These are phyloP conservation scores for Tricholoma sp. DNA, from an alignment of 768 basidiomycete genomes.

Conservation along the genomic window DNA sequence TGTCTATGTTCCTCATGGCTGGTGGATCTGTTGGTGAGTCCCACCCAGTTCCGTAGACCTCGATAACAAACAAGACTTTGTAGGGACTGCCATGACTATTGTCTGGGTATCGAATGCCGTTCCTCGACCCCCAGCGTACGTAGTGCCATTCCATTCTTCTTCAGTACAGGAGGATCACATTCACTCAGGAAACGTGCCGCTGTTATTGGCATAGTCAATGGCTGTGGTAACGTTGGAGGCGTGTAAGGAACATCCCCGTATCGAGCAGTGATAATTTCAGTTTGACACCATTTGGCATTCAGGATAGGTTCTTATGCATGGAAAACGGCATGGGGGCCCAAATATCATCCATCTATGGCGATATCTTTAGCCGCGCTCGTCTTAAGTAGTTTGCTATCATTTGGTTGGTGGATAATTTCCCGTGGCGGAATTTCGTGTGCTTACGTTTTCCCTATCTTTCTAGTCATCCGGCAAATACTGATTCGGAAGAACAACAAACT, in stretches of 20 bases:
- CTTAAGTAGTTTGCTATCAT: slow-evolving; percentile 17
- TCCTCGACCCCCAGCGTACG: slow-evolving; percentile 54
- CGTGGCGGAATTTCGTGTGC: too few relatives aligned
- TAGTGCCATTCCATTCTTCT: not conserved
- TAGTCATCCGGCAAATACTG: too few relatives aligned
- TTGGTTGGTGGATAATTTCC: too few relatives aligned
- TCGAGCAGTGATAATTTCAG: not conserved
- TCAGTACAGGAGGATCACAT: not conserved
- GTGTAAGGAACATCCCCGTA: slow-evolving; percentile 35
- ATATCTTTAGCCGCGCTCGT: slow-evolving; percentile 37
- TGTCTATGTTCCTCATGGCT: slow-evolving; percentile 62
- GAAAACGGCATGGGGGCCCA: slow-evolving; percentile 56
- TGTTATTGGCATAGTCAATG: slow-evolving; percentile 60
- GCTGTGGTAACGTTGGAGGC: slow-evolving; percentile 49
- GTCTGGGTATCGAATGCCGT: slow-evolving; percentile 63
- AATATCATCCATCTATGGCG: slow-evolving; percentile 58
- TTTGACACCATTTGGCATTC: not conserved
- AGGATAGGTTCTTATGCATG: slow-evolving; percentile 61
- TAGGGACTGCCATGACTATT: slow-evolving; percentile 41
- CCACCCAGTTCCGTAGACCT: not conserved
- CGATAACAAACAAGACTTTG: too few relatives aligned
- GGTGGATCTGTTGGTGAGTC: slow-evolving; percentile 39
- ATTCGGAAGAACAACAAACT: too few relatives aligned
- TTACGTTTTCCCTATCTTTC: too few relatives aligned
- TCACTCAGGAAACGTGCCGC: slow-evolving; percentile 40